Evolutionary conservation across 495 filamentous ascomycete species (phyloP).

Genomic region (Lophiostoma macrostomum): DNA sequence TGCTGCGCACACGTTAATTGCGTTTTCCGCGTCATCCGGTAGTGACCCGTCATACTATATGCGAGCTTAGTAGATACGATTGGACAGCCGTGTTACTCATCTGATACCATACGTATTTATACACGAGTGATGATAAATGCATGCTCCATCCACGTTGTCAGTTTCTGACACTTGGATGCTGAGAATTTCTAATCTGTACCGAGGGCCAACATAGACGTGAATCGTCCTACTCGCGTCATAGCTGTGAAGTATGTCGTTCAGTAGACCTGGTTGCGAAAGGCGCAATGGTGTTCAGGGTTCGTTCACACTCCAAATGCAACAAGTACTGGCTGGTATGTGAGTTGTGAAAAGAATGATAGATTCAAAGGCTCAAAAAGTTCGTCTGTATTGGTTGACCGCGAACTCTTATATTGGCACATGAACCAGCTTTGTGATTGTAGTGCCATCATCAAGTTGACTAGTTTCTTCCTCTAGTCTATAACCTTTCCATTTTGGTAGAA

Average conservation of each 20-base stretch:
- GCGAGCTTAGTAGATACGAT: no score
- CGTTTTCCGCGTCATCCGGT: slow-evolving; percentile 7
- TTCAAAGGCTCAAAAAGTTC: not conserved
- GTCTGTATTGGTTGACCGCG: not conserved
- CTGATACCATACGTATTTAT: not conserved
- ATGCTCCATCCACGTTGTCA: not conserved
- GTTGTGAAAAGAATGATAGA: not conserved
- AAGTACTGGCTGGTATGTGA: no score
- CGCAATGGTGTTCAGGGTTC: no score
- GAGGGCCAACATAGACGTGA: no score
- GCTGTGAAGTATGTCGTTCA: no score
- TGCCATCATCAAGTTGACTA: slow-evolving; percentile 58
- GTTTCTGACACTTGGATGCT: no score
- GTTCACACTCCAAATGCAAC: no score
- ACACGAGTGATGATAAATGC: slow-evolving; percentile 12
- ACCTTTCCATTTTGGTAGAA: slow-evolving; percentile 56
- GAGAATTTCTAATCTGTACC: no score
- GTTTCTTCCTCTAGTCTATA: slow-evolving; percentile 60
- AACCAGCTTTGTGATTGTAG: slow-evolving; percentile 56
- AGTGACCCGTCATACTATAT: no score
- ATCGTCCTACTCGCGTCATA: no score
- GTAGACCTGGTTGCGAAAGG: no score
- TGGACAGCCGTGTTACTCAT: not conserved
- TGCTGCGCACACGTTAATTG: slow-evolving; percentile 1
- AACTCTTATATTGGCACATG: slow-evolving; percentile 34